Evolutionary conservation across 495 filamentous ascomycete genomes (phyloP).

Genomic region (Pseudomonodictys pantanalensis): DNA sequence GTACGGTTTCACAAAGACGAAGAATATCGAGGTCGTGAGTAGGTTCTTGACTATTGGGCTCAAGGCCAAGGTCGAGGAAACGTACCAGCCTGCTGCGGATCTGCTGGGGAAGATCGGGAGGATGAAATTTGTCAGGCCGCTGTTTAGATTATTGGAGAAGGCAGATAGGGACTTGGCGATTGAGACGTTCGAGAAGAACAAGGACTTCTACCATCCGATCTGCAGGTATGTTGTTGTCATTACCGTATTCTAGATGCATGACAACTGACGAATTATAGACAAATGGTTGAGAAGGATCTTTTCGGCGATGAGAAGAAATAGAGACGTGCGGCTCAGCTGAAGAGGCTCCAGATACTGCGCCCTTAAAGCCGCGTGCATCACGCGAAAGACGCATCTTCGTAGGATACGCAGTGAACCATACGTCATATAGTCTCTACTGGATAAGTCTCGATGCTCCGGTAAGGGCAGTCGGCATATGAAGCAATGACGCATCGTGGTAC

Average conservation of each 20-base stretch:
- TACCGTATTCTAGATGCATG: background rate
- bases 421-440: no score
- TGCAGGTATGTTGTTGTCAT: constrained; percentile 51
- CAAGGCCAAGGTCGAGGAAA: constrained; percentile 61
- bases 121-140: constrained; percentile 93
- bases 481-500: no score
- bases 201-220: constrained; percentile 93
- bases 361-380: no score
- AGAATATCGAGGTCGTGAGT: constrained; percentile 81
- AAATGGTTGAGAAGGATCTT: constrained; percentile 66
- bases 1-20: constrained; percentile 65
- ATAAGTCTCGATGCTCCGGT: no score
- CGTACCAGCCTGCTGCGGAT: constrained; percentile 67
- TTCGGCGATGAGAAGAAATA: constrained; percentile 35
- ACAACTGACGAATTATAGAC: constrained; percentile 10
- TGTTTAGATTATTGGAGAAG: constrained; percentile 69
- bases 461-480: no score
- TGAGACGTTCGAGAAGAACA: constrained; percentile 80
- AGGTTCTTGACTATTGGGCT: constrained; percentile 77
- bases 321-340: no score
- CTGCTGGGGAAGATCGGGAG: constrained; percentile 78
- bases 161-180: constrained; percentile 71
- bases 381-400: no score
- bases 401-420: no score
- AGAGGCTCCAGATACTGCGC: no score